phyloP scores from a whole-genome alignment of 2,329 filamentous ascomycete genomes.

The Alternaria arbusti region DNA sequence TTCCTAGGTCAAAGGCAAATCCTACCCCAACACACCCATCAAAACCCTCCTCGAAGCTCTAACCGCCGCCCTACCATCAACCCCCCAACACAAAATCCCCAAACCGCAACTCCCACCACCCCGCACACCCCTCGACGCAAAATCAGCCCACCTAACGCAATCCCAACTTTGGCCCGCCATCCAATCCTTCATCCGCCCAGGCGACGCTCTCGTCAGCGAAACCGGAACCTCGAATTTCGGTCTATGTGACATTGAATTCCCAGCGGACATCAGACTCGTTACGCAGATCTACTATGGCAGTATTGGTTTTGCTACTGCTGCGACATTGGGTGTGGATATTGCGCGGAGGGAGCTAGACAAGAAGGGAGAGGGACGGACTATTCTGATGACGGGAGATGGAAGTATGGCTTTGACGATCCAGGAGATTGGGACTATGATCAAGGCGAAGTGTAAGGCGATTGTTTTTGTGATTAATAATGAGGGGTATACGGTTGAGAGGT shows the following conservation, averaged over 20 bases:
- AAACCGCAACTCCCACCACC: slow-evolving; percentile 36
- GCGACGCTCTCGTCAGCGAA: slow-evolving; percentile 51
- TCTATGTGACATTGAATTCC: slow-evolving; percentile 44
- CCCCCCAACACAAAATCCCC: slow-evolving; percentile 28
- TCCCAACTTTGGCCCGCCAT: slow-evolving; percentile 54
- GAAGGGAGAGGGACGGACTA: slow-evolving; percentile 48
- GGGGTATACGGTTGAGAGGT: slow-evolving; percentile 56
- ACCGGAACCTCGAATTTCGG: slow-evolving; percentile 52
- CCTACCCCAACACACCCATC: slow-evolving; percentile 43
- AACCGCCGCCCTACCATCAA: slow-evolving; percentile 25
- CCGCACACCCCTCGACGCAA: slow-evolving; percentile 36
- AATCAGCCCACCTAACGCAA: slow-evolving; percentile 51
- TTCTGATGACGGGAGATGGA: slow-evolving; percentile 68
- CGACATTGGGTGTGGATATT: slow-evolving; percentile 50
- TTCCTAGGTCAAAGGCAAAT: slow-evolving; percentile 36
- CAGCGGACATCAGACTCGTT: slow-evolving; percentile 35
- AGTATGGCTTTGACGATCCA: slow-evolving; percentile 72
- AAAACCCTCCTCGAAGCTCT: slow-evolving; percentile 47
- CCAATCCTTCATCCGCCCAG: slow-evolving; percentile 42
- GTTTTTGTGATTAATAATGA: slow-evolving; percentile 56
- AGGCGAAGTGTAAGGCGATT: slow-evolving; percentile 41
- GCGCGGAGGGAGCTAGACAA: slow-evolving; percentile 58
- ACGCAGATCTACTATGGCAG: slow-evolving; percentile 54
- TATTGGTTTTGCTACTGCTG: slow-evolving; percentile 53
- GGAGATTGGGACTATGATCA: slow-evolving; percentile 69